Evolutionary conservation across 495 filamentous ascomycete genomes (phyloP).

Genomic region (Neurospora sp.): DNA sequence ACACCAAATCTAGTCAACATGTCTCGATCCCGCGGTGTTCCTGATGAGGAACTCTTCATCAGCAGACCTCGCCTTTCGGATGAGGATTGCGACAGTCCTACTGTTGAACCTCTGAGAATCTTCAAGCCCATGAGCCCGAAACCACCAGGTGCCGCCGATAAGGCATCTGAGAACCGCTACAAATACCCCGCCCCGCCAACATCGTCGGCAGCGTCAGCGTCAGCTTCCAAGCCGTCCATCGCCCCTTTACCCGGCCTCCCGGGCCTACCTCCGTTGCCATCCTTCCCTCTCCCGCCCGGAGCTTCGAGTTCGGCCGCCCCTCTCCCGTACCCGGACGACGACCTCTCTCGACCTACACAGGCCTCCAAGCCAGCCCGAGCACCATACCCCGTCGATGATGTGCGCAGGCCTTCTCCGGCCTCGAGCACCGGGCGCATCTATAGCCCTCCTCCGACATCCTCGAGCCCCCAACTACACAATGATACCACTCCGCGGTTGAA

Average conservation of each 20-base stretch:
- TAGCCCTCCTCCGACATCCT: slow-evolving; percentile 25
- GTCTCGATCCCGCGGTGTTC: slow-evolving; percentile 41
- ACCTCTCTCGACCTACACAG: slow-evolving; percentile 32
- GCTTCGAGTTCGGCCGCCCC: slow-evolving; percentile 54
- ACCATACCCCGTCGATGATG: slow-evolving; percentile 40
- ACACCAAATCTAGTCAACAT: slow-evolving; percentile 23
- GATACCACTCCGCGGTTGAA: slow-evolving; percentile 36
- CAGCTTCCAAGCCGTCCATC: slow-evolving; percentile 15
- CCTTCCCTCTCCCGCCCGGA: slow-evolving; percentile 50
- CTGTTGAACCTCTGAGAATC: slow-evolving; percentile 78
- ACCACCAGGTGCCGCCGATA: slow-evolving; percentile 27
- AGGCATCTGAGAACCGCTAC: slow-evolving; percentile 19
- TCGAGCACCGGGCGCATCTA: slow-evolving; percentile 23
- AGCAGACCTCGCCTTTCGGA: slow-evolving; percentile 36
- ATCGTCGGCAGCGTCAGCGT: slow-evolving; percentile 27
- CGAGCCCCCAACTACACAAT: slow-evolving; percentile 20
- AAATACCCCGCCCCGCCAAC: slow-evolving; percentile 39
- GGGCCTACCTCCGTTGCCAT: slow-evolving; percentile 30
- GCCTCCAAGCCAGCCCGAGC: slow-evolving; percentile 26
- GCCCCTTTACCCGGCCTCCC: slow-evolving; percentile 7
- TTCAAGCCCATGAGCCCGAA: slow-evolving; percentile 55
- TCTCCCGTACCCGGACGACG: slow-evolving; percentile 73
- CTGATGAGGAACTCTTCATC: slow-evolving; percentile 72
- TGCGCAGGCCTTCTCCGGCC: slow-evolving; percentile 21
- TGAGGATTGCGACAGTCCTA: slow-evolving; percentile 54